These are phyloP conservation scores for Rubia tinctorum DNA, from an alignment of 305 asterid species.

Conservation along the genomic window DNA sequence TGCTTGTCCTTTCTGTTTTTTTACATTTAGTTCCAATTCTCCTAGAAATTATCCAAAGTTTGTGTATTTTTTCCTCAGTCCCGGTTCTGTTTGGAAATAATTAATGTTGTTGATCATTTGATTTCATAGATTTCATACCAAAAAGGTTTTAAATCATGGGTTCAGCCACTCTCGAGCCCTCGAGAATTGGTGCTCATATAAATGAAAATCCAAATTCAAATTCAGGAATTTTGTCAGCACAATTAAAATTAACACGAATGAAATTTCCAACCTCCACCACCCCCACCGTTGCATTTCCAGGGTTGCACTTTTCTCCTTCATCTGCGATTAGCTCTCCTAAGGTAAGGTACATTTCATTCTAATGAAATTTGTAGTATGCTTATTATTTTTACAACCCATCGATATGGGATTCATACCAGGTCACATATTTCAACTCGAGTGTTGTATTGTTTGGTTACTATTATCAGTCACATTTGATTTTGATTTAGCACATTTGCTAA, in stretches of 20 bases:
- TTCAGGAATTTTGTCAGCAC: constrained; percentile 33
- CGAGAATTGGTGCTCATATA: constrained; percentile 34
- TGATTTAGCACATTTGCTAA: too few species aligned
- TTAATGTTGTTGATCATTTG: neutral
- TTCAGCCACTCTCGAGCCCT: constrained; percentile 36
- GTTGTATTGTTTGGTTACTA: neutral
- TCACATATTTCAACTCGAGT: neutral
- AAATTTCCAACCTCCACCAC: constrained; percentile 36
- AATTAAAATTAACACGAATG: constrained; percentile 29
- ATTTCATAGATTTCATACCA: constrained; percentile 18
- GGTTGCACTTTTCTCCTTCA: constrained; percentile 30
- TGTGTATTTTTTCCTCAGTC: neutral
- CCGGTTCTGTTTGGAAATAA: neutral
- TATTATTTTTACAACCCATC: neutral
- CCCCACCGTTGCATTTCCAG: constrained; percentile 29
- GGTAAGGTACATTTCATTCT: constrained; percentile 31
- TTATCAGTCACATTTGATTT: too few species aligned
- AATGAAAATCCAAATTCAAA: constrained; percentile 35
- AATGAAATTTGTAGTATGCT: neutral
- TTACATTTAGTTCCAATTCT: neutral
- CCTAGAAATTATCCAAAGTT: neutral
- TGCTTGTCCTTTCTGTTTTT: neutral
- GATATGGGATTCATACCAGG: neutral
- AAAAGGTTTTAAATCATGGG: constrained; percentile 36
- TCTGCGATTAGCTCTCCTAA: constrained; percentile 24